These are phyloP conservation scores for Thamnidium elegans DNA, from an alignment of 192 early-diverging fungal species.

Conservation along the genomic window DNA sequence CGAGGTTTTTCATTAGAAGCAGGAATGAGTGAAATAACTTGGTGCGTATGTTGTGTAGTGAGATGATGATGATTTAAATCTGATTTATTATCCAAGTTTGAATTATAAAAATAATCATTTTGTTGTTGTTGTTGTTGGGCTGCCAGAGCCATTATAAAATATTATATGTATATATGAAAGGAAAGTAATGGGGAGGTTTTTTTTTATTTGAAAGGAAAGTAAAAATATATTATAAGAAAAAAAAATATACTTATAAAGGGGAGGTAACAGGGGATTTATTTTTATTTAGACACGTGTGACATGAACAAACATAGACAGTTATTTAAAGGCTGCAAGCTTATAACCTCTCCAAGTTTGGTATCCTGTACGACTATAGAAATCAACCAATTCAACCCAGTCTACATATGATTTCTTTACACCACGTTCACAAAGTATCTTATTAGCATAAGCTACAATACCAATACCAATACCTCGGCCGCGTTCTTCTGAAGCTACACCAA, in stretches of 20 bases:
- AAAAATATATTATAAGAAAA: not conserved
- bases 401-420: slow-evolving; percentile 35
- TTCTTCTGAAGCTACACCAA: slow-evolving; percentile 34
- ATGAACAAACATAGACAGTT: slow-evolving; percentile 8
- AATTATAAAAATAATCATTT: slow-evolving; percentile 13
- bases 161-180: not conserved
- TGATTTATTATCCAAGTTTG: not conserved
- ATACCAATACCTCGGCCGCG: slow-evolving; percentile 37
- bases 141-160: slow-evolving; percentile 13
- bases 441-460: slow-evolving; percentile 38
- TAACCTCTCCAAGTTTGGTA: slow-evolving; percentile 31
- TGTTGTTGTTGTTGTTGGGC: not conserved
- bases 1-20: slow-evolving; percentile 13
- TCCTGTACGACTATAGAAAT: slow-evolving; percentile 26
- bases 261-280: slow-evolving; percentile 11
- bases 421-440: slow-evolving; percentile 27
- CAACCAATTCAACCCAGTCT: slow-evolving; percentile 38
- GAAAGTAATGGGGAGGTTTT: too few relatives aligned
- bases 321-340: not conserved
- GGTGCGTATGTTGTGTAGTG: not conserved
- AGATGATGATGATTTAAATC: slow-evolving; percentile 1
- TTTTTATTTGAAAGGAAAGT: not conserved
- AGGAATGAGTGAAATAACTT: not conserved
- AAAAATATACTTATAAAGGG: slow-evolving; percentile 1
- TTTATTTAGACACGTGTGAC: slow-evolving; percentile 15